Percentiles rank a stretch among this genome's conserved stretches.
Conservation (phyloP, 2,329 filamentous ascomycete species). For the Chaetomiaceae sp. region DNA sequence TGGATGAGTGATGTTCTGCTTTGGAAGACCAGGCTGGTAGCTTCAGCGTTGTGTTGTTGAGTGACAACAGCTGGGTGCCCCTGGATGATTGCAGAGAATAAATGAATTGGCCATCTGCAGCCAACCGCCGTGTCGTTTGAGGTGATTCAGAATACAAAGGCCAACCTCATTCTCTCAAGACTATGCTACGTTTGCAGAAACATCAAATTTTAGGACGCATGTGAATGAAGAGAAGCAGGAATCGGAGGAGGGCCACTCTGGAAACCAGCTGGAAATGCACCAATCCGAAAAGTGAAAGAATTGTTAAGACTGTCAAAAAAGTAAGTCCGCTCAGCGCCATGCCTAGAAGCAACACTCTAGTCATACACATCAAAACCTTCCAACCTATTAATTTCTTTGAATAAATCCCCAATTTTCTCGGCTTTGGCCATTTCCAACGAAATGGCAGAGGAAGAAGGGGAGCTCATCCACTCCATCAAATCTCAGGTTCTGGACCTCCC, state of each 20-base stretch:
- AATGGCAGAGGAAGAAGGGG: conserved; percentile 1
- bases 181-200: no score
- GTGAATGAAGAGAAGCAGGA: background rate
- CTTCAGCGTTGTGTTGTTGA: background rate
- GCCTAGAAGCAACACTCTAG: background rate
- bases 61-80: no score
- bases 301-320: conserved; percentile 17
- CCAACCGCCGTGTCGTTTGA: no score
- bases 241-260: background rate
- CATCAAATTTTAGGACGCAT: no score
- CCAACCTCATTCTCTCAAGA: no score
- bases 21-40: background rate
- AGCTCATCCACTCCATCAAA: conserved; percentile 38
- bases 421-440: background rate
- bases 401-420: no score
- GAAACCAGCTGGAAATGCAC: conserved; percentile 6
- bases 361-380: no score
- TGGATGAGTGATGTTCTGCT: background rate
- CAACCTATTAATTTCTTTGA: no score
- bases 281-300: conserved; percentile 10
- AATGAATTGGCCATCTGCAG: no score
- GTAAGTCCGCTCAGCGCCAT: conserved; percentile 3
- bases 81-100: no score
- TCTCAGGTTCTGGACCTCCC: conserved; percentile 59
- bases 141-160: no score